phyloP scores from a whole-genome alignment of 2,329 filamentous ascomycete genomes.

The Pseudogymnoascus sp. region DNA sequence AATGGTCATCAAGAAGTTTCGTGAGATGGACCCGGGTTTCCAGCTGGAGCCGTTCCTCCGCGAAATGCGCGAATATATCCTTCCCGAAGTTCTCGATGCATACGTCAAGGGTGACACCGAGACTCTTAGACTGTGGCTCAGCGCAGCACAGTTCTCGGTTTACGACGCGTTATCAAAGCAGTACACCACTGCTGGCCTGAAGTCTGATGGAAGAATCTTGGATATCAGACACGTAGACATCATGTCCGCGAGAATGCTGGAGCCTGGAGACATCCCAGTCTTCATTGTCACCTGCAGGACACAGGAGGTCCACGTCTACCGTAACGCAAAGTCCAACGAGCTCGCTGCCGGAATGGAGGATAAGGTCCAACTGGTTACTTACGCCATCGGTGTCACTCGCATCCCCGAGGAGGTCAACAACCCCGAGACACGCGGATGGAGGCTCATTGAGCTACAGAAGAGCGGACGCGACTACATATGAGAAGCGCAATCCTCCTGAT shows the following conservation, averaged over 20 bases:
- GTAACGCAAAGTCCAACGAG: slow-evolving; percentile 80
- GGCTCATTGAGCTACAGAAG: slow-evolving; percentile 97
- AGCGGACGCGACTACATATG: slow-evolving; percentile 83
- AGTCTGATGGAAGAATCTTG: slow-evolving; percentile 88
- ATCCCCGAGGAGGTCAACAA: slow-evolving; percentile 94
- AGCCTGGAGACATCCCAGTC: slow-evolving; percentile 81
- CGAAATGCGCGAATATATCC: slow-evolving; percentile 94
- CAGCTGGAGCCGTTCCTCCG: slow-evolving; percentile 90
- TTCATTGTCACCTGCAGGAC: slow-evolving; percentile 96
- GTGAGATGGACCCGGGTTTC: slow-evolving; percentile 89
- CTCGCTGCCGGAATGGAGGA: slow-evolving; percentile 97
- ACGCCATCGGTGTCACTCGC: slow-evolving; percentile 91
- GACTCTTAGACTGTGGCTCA: slow-evolving; percentile 89
- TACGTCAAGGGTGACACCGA: slow-evolving; percentile 95
- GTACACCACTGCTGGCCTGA: slow-evolving; percentile 85
- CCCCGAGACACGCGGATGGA: slow-evolving; percentile 92
- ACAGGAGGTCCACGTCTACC: slow-evolving; percentile 95
- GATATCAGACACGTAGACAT: slow-evolving; percentile 95
- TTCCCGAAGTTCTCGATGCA: slow-evolving; percentile 92
- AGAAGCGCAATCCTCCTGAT: slow-evolving; percentile 22
- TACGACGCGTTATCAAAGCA: slow-evolving; percentile 96
- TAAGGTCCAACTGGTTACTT: slow-evolving; percentile 95
- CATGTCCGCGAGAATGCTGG: slow-evolving; percentile 67
- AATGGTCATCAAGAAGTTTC: slow-evolving; percentile 95
- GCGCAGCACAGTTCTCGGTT: slow-evolving; percentile 89